These are phyloP conservation scores for Colletotrichum godetiae DNA, from an alignment of 2,329 filamentous ascomycete species.

Conservation along the genomic window DNA sequence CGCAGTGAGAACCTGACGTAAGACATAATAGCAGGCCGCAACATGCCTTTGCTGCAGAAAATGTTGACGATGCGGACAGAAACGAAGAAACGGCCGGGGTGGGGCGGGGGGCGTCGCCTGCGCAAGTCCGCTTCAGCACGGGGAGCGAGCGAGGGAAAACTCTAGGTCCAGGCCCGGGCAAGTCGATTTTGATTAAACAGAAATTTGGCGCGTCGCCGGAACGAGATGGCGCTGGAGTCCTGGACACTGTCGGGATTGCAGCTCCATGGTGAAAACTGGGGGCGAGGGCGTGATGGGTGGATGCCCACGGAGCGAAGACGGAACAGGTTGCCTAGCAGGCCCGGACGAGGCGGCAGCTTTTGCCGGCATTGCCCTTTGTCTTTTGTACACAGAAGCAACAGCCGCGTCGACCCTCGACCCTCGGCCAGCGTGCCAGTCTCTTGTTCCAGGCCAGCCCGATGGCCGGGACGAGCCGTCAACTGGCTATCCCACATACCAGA, in stretches of 20 bases:
- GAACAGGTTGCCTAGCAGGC: slow-evolving; percentile 17
- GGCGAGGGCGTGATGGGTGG: slow-evolving; percentile 11
- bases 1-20: background rate
- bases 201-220: slow-evolving; percentile 29
- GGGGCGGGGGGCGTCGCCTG: slow-evolving; percentile 2
- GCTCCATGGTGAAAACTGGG: slow-evolving; percentile 20
- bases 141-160: slow-evolving; percentile 15
- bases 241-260: slow-evolving; percentile 22
- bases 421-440: background rate
- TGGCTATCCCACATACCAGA: background rate
- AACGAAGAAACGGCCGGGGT: slow-evolving; percentile 24
- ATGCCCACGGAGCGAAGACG: slow-evolving; percentile 27
- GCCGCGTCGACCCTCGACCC: background rate
- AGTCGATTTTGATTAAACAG: slow-evolving; percentile 30
- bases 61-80: background rate
- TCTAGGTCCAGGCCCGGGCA: slow-evolving; percentile 16
- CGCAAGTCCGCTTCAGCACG: slow-evolving; percentile 29
- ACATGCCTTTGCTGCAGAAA: too few relatives aligned
- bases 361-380: slow-evolving; percentile 11
- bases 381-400: background rate
- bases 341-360: slow-evolving; percentile 21
- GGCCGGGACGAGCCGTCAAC: background rate
- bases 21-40: background rate
- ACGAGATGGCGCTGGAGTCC: slow-evolving; percentile 29
- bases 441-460: slow-evolving; percentile 2